A percentile compares a stretch with the other conserved stretches of the same genome.
Conservation (phyloP, 805 yeast genomes). For the Ogataea ganodermae region DNA sequence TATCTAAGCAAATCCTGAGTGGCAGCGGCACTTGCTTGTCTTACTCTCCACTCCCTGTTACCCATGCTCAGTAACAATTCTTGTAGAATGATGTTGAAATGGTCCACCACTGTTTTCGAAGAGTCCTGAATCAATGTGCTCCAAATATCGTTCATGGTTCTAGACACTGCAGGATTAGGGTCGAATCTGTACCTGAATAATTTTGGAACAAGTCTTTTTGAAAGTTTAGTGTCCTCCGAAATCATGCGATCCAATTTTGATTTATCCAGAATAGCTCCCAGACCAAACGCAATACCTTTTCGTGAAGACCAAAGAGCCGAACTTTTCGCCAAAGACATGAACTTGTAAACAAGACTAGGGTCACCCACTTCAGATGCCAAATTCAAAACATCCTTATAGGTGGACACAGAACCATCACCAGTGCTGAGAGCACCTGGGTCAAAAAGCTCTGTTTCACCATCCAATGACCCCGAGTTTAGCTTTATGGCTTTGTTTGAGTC, state of each 20-base stretch:
- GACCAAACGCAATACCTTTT: constrained; percentile 92
- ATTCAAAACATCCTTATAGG: constrained; percentile 85
- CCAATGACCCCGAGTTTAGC: constrained; percentile 65
- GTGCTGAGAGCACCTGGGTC: constrained; percentile 81
- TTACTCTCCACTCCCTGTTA: constrained; percentile 85
- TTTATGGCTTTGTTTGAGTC: constrained; percentile 53
- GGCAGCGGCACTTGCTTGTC: constrained; percentile 84
- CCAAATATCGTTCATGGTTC: constrained; percentile 91
- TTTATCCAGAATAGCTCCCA: constrained; percentile 81
- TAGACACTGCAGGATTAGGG: constrained; percentile 72
- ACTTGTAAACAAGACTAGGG: constrained; percentile 89
- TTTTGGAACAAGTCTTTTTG: constrained; percentile 72
- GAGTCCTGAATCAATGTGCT: constrained; percentile 60
- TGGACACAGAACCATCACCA: constrained; percentile 82
- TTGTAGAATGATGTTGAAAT: constrained; percentile 58
- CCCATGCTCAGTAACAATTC: constrained; percentile 73
- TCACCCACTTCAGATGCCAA: constrained; percentile 95
- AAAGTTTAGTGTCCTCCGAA: constrained; percentile 51
- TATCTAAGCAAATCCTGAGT: constrained; percentile 67
- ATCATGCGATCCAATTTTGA: constrained; percentile 68
- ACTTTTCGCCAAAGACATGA: constrained; percentile 87
- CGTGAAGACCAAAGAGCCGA: constrained; percentile 91
- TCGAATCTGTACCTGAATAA: constrained; percentile 84
- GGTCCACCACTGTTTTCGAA: constrained; percentile 50
- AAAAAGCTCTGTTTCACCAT: constrained; percentile 79